phyloP scores from a whole-genome alignment of 192 early-diverging fungal genomes.

The Rhizophagus prolifer region DNA sequence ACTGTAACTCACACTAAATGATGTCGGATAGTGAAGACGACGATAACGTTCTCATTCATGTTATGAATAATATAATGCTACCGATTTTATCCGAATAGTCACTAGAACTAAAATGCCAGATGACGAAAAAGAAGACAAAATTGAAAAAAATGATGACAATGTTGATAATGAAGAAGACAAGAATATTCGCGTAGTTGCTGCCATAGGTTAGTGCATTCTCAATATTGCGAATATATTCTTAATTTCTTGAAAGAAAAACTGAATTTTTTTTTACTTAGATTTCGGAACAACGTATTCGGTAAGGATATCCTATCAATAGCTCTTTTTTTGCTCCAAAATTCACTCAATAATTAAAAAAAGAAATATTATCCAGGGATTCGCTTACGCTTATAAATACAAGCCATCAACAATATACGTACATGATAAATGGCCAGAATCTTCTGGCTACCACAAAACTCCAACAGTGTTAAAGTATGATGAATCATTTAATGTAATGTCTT shows the following conservation, averaged over 20 bases:
- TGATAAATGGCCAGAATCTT: not conserved
- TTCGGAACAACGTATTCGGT: not conserved
- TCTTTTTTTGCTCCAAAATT: not conserved
- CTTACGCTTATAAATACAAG: not conserved
- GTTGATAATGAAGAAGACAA: not conserved
- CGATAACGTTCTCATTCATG: too few species aligned
- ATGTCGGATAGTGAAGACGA: too few species aligned
- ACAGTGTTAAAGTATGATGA: not conserved
- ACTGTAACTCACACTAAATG: too few species aligned
- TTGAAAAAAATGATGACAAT: too few species aligned
- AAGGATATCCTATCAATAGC: not conserved
- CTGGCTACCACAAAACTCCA: not conserved
- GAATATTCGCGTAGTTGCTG: not conserved
- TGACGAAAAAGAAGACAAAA: not conserved
- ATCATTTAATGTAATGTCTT: not conserved
- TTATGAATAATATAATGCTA: too few species aligned
- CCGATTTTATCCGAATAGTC: too few species aligned
- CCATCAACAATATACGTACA: not conserved
- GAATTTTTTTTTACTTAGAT: not conserved
- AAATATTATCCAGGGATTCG: not conserved
- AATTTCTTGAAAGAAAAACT: too few species aligned
- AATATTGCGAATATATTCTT: not conserved
- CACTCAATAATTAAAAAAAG: too few species aligned
- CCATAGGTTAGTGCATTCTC: not conserved
- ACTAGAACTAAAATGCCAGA: not conserved